Evolutionary conservation across 345 rosid genomes (phyloP), one percentile per base, ranked within the genome.

Genomic region (Brassica rapa): DNA sequence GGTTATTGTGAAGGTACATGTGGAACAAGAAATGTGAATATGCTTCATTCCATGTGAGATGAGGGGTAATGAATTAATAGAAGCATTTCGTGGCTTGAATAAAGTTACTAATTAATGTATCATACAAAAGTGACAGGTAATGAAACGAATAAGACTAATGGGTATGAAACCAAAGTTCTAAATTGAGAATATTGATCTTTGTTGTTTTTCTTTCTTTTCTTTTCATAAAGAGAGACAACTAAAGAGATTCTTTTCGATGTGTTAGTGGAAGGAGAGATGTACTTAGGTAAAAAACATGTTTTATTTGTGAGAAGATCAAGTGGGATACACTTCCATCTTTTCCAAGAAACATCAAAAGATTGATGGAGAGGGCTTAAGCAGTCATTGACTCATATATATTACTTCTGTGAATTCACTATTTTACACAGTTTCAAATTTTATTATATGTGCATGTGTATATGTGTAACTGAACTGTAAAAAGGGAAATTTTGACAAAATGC

Each of bases 281-380:
- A 78, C 76, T 80, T 80, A 70, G 69, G 76, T 70, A 62, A 68
- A 62, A 74, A 74, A 41, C 32, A 49, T 29, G 62, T 29, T 81
- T 83, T 80, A 84, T 80, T 77, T 80, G 86, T 66, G 10, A 29
- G 39, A 27, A 77, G 78, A 84, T 74, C 78, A 81, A 84, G 81
- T 71, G 62, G n/a, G 70, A 56, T 61, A 46, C 61, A 73, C 55
- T 61, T 57, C 55, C 64, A 29, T 68, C 15, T 51, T 68, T 79
- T 15, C 70, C 53, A 73, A 46, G 5, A 73, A 68, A 57, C 29
- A 15, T 51, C 3, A 51, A 1, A 51, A 72, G 41, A 66, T 72
- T 51, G 57, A 43, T 65, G 72, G 53, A 78, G 37, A 71, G 66
- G 35, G 43, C 46, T 67, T 77, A 39, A 46, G 74, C 74, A 79